Conservation (phyloP, 495 filamentous ascomycete species). For the Copromyces sp. region DNA sequence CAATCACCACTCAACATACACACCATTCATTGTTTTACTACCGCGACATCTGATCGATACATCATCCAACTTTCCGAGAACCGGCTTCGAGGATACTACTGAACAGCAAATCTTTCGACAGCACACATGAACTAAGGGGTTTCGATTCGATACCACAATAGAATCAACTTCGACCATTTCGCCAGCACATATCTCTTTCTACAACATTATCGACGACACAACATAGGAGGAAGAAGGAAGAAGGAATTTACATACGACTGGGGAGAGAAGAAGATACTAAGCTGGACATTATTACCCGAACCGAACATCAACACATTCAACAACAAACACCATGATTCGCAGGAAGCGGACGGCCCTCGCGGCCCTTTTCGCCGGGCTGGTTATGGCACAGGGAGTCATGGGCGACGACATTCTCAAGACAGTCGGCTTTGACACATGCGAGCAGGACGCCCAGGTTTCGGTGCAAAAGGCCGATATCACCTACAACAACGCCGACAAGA, state of each 20-base stretch:
- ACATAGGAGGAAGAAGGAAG: neutral
- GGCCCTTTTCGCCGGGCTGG: slow-evolving; percentile 26
- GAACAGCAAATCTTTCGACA: neutral
- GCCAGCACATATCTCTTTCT: neutral
- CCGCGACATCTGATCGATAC: neutral
- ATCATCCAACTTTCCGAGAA: neutral
- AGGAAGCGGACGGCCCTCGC: slow-evolving; percentile 7
- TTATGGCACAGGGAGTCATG: slow-evolving; percentile 27
- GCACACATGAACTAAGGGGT: neutral
- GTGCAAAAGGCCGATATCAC: slow-evolving; percentile 67
- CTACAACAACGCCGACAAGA: slow-evolving; percentile 63
- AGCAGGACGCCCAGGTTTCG: slow-evolving; percentile 50
- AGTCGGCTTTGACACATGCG: slow-evolving; percentile 67
- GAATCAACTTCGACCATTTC: neutral
- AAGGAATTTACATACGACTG: neutral
- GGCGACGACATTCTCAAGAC: slow-evolving; percentile 71
- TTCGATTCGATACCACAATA: neutral
- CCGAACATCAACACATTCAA: neutral
- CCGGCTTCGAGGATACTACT: neutral
- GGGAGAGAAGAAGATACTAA: neutral
- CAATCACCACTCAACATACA: neutral
- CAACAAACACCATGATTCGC: neutral
- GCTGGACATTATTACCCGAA: neutral
- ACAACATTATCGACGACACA: neutral
- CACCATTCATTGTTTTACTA: neutral